Conservation (phyloP, 495 filamentous ascomycete genomes). For the Aspergillus sclerotioniger region DNA sequence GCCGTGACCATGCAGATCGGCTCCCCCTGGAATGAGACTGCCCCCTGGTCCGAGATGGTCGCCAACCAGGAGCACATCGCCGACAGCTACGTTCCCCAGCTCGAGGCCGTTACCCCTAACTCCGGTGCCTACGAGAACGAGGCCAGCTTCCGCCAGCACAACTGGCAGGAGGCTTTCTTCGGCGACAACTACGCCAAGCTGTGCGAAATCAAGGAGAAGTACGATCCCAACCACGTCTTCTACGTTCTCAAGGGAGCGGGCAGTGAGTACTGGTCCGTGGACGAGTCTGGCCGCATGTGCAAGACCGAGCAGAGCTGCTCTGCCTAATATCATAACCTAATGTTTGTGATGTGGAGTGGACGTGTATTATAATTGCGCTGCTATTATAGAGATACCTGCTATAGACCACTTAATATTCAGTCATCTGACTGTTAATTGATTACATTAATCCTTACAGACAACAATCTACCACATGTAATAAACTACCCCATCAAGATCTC, state of each 20-base stretch:
- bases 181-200: conserved; percentile 45
- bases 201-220: conserved; percentile 39
- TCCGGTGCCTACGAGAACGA: conserved; percentile 43
- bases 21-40: conserved; percentile 42
- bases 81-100: conserved; percentile 39
- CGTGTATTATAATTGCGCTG: too few relatives aligned
- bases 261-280: conserved; percentile 46
- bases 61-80: conserved; percentile 40
- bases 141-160: conserved; percentile 48
- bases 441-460: too few relatives aligned
- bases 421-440: too few relatives aligned
- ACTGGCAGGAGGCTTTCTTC: conserved; percentile 56
- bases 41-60: conserved; percentile 42
- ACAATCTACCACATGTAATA: too few relatives aligned
- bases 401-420: too few relatives aligned
- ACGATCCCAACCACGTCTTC: conserved; percentile 58
- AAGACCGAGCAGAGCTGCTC: background rate
- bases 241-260: conserved; percentile 62
- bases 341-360: background rate
- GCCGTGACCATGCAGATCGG: conserved; percentile 46
- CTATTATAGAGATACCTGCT: too few relatives aligned
- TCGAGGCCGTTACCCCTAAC: conserved; percentile 43
- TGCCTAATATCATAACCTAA: background rate
- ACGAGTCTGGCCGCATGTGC: conserved; percentile 31
- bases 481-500: too few relatives aligned